Base-by-base conservation (phyloP, 345 rosid genomes). In the Eutrema yunnanense region DNA sequence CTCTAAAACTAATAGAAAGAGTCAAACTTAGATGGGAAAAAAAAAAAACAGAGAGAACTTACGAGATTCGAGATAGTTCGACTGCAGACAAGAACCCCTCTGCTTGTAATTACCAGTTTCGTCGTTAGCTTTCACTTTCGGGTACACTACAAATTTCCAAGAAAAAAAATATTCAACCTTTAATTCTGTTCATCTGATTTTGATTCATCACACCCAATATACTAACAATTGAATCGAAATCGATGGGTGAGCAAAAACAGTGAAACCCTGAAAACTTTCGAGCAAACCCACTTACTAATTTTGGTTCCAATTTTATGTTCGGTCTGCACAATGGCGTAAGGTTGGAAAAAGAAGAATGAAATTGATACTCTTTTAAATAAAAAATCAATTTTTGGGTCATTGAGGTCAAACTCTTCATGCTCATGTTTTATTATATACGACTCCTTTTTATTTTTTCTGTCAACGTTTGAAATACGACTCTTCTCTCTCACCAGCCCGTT, bases 101-200 rank as follows among this genome's bases (percentile, higher is more conserved):
- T 49, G 40, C 32, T 66, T 58, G 47, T 2, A 40, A 0, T 9
- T 40, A 41, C 19, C 38, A 66, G 26, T 6, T 51, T 51, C 41
- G 3, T 42, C 41, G 8, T 9, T 10, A 36, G 11, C 73, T 61
- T 67, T 75, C 62, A 75, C 30, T 67, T 54, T 67, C 40, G 78
- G 79, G 26, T 75, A 67, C 79, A 75, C 73, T 75, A 52, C 36
- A 67, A 52, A 75, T 43, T 4, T n/a, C 62, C 47, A 60, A 34
- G 22, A 14, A 52, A 59, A 22, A 72, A 59, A 29, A 30, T 41
- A 51, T 12, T 72, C 27, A 9, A 48, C 42, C 22, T 60, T 7
- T 8, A 34, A 9, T 10, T 50, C 7, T 9, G 26, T 30, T 40
- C 42, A 41, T 29, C 65, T 50, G 53, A 41, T 61, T 61, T 29